Percentiles rank a stretch among this genome's conserved stretches.
These are phyloP conservation scores for Carex myosuroides DNA, from an alignment of 176 grass and related monocot genomes.

Conservation along the genomic window DNA sequence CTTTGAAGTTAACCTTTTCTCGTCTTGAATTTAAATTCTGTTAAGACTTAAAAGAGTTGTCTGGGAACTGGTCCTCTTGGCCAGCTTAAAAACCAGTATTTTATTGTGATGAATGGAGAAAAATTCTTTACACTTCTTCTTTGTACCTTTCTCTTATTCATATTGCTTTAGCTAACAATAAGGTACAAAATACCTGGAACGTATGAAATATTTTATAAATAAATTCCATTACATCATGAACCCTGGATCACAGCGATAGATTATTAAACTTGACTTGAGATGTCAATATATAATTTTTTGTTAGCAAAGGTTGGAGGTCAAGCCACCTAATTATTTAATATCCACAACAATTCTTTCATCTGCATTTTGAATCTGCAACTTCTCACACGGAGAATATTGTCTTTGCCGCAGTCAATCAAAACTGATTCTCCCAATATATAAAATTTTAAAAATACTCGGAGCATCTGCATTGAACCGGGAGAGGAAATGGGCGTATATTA, in stretches of 20 bases:
- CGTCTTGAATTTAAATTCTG: background rate
- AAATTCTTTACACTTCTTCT: background rate
- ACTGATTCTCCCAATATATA: too few relatives aligned
- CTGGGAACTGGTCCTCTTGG: background rate
- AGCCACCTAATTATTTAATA: too few relatives aligned
- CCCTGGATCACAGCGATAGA: background rate
- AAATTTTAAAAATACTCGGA: too few relatives aligned
- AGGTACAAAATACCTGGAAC: background rate
- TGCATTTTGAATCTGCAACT: too few relatives aligned
- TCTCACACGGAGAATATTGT: too few relatives aligned
- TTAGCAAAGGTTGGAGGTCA: too few relatives aligned
- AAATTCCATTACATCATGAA: background rate
- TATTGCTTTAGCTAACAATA: background rate
- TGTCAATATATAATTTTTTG: background rate
- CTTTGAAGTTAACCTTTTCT: background rate
- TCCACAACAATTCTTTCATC: too few relatives aligned
- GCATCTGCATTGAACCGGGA: too few relatives aligned
- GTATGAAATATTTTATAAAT: background rate
- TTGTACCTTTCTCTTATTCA: background rate
- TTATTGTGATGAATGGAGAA: background rate
- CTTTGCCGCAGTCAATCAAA: too few relatives aligned
- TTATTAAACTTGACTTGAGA: background rate
- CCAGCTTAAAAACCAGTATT: background rate
- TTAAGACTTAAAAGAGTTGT: background rate
- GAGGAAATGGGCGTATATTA: too few relatives aligned